These are phyloP conservation scores for Globisporangium cystogenes DNA, from an alignment of 352 stramenopile genomes.

Conservation along the genomic window DNA sequence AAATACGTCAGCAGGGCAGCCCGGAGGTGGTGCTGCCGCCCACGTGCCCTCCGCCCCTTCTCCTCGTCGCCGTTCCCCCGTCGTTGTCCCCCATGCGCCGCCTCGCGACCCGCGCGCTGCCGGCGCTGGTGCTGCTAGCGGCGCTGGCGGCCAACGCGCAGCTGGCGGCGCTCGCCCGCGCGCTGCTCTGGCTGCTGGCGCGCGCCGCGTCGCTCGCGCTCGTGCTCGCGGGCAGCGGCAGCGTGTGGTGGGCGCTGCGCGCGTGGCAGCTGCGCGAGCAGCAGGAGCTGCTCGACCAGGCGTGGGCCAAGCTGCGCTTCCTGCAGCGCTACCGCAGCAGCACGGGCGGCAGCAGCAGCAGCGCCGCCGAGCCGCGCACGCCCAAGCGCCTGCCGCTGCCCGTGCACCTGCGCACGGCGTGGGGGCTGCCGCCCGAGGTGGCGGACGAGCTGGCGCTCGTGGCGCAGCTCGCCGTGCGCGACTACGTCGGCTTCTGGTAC, in stretches of 20 bases:
- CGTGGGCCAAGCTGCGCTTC: constrained; percentile 42
- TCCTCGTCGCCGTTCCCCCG: not conserved
- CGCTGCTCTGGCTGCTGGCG: constrained; percentile 17
- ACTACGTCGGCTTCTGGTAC: constrained; percentile 73
- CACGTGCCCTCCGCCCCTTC: too few species aligned
- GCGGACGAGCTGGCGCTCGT: constrained; percentile 59
- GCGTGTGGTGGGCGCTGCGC: constrained; percentile 60
- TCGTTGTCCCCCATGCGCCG: constrained; percentile 4
- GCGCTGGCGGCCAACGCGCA: constrained; percentile 9
- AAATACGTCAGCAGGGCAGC: too few species aligned
- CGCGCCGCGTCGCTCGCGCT: constrained; percentile 35
- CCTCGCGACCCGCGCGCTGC: constrained; percentile 3
- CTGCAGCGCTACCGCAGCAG: constrained; percentile 42
- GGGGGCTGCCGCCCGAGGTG: constrained; percentile 44
- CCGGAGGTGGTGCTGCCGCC: too few species aligned
- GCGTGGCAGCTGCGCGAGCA: constrained; percentile 56
- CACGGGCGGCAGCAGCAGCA: constrained; percentile 11
- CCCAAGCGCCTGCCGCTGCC: constrained; percentile 53
- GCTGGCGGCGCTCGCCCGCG: constrained; percentile 5
- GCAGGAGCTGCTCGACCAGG: constrained; percentile 53
- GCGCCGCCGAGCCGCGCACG: not conserved
- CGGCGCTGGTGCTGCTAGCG: constrained; percentile 23
- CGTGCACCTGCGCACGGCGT: constrained; percentile 56
- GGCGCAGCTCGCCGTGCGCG: constrained; percentile 35
- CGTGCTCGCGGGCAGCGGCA: constrained; percentile 37